A percentile compares a stretch with the other conserved stretches of the same genome.
Conservation (phyloP, 768 basidiomycete species). For the Tremella fuciformis region DNA sequence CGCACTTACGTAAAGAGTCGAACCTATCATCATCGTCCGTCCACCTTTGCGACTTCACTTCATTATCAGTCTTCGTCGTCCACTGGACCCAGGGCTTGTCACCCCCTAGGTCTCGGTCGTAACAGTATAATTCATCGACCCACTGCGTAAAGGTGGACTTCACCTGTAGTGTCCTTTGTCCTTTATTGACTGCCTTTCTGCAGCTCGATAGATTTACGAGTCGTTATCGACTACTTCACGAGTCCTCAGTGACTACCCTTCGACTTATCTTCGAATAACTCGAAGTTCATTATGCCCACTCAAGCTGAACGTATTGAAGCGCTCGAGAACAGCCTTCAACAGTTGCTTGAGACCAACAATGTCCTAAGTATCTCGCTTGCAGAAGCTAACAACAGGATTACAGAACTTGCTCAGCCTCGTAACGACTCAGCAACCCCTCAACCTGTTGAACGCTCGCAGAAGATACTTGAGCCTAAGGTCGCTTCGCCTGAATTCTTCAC, state of each 20-base stretch:
- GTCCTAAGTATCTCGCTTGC: background rate
- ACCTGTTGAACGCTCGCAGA: too few relatives aligned
- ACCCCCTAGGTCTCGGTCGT: too few relatives aligned
- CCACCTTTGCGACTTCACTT: too few relatives aligned
- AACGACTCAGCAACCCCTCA: too few relatives aligned
- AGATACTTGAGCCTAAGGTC: background rate
- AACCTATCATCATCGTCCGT: too few relatives aligned
- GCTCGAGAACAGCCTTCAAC: background rate
- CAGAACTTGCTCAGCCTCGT: background rate
- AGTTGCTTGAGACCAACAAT: background rate
- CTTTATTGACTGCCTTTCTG: too few relatives aligned
- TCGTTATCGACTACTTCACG: background rate
- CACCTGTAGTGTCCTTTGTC: background rate
- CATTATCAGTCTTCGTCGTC: too few relatives aligned
- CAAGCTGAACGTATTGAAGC: conserved; percentile 16
- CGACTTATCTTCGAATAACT: background rate
- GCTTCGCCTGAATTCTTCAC: background rate
- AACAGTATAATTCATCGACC: conserved; percentile 2
- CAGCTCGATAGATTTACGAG: too few relatives aligned
- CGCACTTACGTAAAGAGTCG: too few relatives aligned
- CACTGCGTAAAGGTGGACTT: background rate
- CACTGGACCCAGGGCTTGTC: too few relatives aligned
- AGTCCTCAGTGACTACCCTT: background rate
- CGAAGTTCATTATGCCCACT: conserved; percentile 13
- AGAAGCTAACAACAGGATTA: background rate